Evolutionary conservation across 352 stramenopile genomes (phyloP).

Genomic region (Phytopythium litorale): DNA sequence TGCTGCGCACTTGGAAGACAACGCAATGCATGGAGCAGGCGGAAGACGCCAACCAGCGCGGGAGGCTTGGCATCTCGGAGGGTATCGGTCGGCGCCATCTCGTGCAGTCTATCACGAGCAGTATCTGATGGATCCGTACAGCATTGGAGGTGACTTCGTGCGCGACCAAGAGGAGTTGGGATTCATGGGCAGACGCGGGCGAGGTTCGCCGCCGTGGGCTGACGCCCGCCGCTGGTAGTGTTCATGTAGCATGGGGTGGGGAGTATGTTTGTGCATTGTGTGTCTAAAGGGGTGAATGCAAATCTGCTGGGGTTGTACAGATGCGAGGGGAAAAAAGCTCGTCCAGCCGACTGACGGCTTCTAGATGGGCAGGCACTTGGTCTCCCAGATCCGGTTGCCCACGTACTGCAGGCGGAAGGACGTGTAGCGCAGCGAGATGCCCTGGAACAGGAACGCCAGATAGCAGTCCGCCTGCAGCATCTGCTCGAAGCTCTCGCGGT

Average conservation of each 20-base stretch:
- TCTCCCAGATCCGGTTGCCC: conserved; percentile 83
- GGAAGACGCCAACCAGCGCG: background rate
- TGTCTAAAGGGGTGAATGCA: background rate
- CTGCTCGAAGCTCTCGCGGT: conserved; percentile 45
- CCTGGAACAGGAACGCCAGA: conserved; percentile 72
- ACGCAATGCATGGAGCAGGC: background rate
- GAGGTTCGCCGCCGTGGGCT: background rate
- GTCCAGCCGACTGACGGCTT: background rate
- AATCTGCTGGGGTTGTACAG: background rate
- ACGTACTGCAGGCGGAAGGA: conserved; percentile 78
- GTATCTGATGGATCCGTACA: conserved; percentile 1
- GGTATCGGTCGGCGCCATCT: background rate
- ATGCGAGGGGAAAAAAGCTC: background rate
- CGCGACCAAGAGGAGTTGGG: background rate
- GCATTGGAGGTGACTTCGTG: background rate
- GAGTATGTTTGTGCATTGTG: background rate
- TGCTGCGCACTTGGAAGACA: background rate
- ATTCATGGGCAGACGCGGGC: background rate
- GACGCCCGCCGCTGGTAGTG: background rate
- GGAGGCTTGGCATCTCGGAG: background rate
- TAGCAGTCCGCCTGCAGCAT: conserved; percentile 63
- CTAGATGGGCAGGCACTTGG: conserved; percentile 68
- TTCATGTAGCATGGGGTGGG: background rate
- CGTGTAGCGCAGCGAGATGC: conserved; percentile 69
- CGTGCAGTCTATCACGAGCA: background rate